Conservation (phyloP, 2,329 filamentous ascomycete species). For the Pseudogymnoascus verrucosus region DNA sequence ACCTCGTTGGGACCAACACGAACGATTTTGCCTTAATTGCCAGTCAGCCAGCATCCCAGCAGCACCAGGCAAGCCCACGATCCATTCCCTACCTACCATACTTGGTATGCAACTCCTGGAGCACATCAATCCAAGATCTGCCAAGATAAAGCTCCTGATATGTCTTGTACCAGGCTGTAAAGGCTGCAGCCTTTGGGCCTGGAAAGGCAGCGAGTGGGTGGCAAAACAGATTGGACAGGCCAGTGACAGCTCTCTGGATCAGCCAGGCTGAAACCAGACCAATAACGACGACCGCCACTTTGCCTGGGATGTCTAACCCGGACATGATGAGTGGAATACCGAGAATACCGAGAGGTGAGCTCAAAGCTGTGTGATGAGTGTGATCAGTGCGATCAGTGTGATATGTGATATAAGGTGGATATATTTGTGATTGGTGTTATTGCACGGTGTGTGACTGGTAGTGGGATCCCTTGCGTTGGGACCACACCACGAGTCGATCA, state of each 20-base stretch:
- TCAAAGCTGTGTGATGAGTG: neutral
- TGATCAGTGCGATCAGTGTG: neutral
- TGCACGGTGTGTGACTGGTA: slow-evolving; percentile 16
- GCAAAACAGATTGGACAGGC: slow-evolving; percentile 17
- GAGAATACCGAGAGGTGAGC: neutral
- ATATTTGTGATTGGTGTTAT: slow-evolving; percentile 7
- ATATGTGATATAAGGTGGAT: slow-evolving; percentile 3
- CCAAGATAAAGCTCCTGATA: slow-evolving; percentile 19
- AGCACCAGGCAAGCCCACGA: neutral
- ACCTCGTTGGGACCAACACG: slow-evolving; percentile 21
- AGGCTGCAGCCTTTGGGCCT: slow-evolving; percentile 25
- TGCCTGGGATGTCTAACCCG: neutral
- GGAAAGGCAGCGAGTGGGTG: slow-evolving; percentile 26
- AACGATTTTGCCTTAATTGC: slow-evolving; percentile 22
- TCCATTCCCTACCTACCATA: slow-evolving; percentile 29
- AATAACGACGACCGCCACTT: neutral
- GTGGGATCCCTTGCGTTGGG: neutral
- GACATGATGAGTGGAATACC: neutral
- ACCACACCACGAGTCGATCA: neutral
- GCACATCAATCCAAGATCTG: slow-evolving; percentile 16
- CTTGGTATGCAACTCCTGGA: slow-evolving; percentile 27
- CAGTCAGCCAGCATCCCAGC: neutral
- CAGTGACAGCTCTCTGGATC: neutral
- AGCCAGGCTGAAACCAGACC: neutral
- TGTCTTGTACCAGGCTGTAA: slow-evolving; percentile 23